Conservation (phyloP, 306 rosid species). For the Delonix regia region DNA sequence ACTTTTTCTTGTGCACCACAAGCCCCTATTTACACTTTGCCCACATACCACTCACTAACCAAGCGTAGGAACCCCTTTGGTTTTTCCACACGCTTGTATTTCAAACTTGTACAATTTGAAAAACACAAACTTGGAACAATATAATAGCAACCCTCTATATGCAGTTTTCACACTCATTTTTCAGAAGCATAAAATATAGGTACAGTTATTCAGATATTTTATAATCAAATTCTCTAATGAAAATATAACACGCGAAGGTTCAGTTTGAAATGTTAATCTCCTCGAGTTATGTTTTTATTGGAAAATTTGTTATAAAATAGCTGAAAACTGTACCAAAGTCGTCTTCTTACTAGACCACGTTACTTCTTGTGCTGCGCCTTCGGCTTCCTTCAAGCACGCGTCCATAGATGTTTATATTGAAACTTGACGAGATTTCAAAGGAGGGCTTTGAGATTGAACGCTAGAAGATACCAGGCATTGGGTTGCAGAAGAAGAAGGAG, state of each 20-base stretch:
- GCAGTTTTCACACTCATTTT: neutral
- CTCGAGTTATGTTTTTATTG: neutral
- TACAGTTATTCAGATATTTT: neutral
- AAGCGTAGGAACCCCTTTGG: conserved; percentile 47
- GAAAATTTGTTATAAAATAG: neutral
- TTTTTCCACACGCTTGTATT: conserved; percentile 33
- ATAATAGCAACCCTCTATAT: neutral
- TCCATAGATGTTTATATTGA: conserved; percentile 31
- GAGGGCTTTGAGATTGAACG: conserved; percentile 59
- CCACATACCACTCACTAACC: conserved; percentile 22
- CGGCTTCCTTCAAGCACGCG: conserved; percentile 34
- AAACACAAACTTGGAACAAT: neutral
- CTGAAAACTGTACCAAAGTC: neutral
- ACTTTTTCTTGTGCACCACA: conserved; percentile 32
- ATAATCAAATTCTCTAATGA: neutral
- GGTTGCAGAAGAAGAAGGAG: conserved; percentile 37
- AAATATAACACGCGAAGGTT: neutral
- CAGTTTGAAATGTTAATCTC: no score
- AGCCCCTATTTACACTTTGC: conserved; percentile 48
- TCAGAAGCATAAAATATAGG: neutral
- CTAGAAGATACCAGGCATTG: conserved; percentile 51
- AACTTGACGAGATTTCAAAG: conserved; percentile 51
- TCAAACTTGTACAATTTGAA: neutral
- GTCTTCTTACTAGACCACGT: neutral
- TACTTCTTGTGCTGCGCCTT: conserved; percentile 21